Percentiles rank a stretch among this genome's conserved stretches.
These are phyloP conservation scores for Penicillium verrucosum DNA, from an alignment of 2,329 filamentous ascomycete species.

Conservation along the genomic window DNA sequence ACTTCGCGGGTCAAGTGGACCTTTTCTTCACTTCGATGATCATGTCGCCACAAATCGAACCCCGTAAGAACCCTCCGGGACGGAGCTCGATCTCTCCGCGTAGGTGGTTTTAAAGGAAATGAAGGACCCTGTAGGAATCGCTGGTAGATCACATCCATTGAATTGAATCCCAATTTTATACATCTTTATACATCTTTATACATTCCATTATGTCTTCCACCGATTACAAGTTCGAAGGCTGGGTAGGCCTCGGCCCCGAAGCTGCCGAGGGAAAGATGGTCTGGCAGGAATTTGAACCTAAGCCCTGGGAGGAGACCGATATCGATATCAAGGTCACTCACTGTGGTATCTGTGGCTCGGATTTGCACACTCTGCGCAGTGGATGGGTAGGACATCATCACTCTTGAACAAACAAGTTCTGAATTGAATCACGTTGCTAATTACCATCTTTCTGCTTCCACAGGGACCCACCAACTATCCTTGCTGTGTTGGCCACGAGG, in stretches of 20 bases:
- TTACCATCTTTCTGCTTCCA: not conserved
- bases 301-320: slow-evolving; percentile 63
- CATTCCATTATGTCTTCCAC: slow-evolving; percentile 25
- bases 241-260: slow-evolving; percentile 51
- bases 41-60: not conserved
- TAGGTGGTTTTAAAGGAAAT: slow-evolving; percentile 6
- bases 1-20: slow-evolving; percentile 3
- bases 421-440: not conserved
- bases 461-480: slow-evolving; percentile 38
- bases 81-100: not conserved
- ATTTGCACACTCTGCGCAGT: slow-evolving; percentile 56
- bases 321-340: slow-evolving; percentile 62
- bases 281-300: slow-evolving; percentile 58
- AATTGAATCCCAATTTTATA: not conserved
- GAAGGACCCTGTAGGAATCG: not conserved
- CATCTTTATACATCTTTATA: not conserved
- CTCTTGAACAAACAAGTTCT: not conserved
- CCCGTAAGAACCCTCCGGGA: not conserved
- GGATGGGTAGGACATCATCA: slow-evolving; percentile 36
- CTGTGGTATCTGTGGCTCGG: slow-evolving; percentile 63
- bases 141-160: not conserved
- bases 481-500: slow-evolving; percentile 62
- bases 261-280: slow-evolving; percentile 53
- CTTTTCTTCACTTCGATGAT: not conserved
- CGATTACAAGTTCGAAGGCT: slow-evolving; percentile 55